Conservation (phyloP, 225 moss, liverwort and hornwort genomes). For the Bryum argenteum region DNA sequence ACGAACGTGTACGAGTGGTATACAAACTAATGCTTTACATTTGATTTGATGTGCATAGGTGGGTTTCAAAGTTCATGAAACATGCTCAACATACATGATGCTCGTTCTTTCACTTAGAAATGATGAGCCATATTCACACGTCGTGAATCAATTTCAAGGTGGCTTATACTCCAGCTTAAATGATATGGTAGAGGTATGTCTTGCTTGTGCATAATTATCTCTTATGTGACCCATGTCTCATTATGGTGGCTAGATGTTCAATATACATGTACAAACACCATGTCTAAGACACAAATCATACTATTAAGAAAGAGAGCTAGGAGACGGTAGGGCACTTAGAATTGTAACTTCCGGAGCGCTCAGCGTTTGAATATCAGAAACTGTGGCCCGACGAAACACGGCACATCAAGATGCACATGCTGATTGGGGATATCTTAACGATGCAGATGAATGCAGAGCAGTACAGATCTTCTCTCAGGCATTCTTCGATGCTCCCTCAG, state of each 20-base stretch:
- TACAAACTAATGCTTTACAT: no score
- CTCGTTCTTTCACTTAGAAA: constrained; percentile 36
- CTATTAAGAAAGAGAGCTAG: no score
- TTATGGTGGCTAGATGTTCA: no score
- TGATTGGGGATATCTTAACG: not conserved
- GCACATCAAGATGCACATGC: not conserved
- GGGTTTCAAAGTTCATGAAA: constrained; percentile 39
- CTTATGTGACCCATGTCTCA: no score
- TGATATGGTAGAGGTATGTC: not conserved
- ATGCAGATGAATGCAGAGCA: not conserved
- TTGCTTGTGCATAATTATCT: no score
- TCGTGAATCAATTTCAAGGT: not conserved
- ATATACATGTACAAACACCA: no score
- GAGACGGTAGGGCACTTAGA: no score
- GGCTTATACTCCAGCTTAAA: not conserved
- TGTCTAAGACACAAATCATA: no score
- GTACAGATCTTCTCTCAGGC: no score
- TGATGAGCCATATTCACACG: constrained; percentile 32
- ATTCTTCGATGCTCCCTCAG: not conserved
- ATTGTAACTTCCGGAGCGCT: not conserved
- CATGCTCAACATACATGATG: constrained; percentile 34
- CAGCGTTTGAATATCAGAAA: not conserved
- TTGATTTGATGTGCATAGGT: constrained; percentile 25
- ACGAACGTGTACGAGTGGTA: no score
- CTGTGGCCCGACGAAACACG: not conserved